These are phyloP conservation scores for Eucommia ulmoides DNA, from an alignment of 257 asterid species.

Conservation along the genomic window DNA sequence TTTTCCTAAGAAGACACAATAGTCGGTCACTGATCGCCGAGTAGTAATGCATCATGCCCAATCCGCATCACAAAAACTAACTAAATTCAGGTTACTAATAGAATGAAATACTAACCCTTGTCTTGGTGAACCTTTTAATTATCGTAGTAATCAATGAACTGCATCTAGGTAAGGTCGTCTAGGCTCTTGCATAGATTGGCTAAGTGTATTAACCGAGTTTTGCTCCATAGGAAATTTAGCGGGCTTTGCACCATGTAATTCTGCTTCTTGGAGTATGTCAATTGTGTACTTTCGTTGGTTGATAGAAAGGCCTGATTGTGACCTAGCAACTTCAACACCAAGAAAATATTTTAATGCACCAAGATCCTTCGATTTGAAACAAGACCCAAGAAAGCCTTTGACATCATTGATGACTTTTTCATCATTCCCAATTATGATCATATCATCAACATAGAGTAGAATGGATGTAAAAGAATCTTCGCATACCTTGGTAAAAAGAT, in stretches of 20 bases:
- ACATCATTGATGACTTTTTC: neutral
- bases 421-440: neutral
- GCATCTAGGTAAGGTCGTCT: neutral
- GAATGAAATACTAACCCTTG: neutral
- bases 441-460: neutral
- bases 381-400: neutral
- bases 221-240: neutral
- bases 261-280: neutral
- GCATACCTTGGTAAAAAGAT: neutral
- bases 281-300: neutral
- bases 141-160: neutral
- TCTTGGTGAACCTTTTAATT: neutral
- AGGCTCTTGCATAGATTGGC: neutral
- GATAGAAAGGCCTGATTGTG: neutral
- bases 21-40: neutral
- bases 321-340: slow-evolving; percentile 1
- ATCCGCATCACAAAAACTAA: neutral
- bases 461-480: neutral
- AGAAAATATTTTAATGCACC: neutral
- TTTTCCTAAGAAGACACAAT: neutral
- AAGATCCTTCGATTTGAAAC: neutral
- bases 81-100: neutral
- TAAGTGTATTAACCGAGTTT: neutral
- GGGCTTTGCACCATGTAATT: neutral
- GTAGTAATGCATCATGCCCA: neutral